Base-by-base conservation (phyloP, 2,329 filamentous ascomycete genomes). In the Hypoxylon sp. region DNA sequence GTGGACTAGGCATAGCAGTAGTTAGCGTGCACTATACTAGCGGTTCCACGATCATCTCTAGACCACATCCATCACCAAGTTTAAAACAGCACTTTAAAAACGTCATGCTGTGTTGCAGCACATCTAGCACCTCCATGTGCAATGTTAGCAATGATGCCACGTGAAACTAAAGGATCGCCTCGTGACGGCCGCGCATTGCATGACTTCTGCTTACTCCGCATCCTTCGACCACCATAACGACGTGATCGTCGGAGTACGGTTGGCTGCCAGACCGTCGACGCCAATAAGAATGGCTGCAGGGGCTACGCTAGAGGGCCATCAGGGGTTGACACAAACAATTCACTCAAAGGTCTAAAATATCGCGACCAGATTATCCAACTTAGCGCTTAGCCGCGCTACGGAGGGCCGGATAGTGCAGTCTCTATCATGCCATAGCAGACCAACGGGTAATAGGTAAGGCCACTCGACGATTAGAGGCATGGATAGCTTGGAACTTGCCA, bases 171-270 rank as follows among this genome's bases (percentile, higher is more conserved):
- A 72, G 69, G 69, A 70, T 72, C 44, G 57, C 64, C 69, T 68
- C 69, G 69, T 72, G 69, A 68, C 59, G 64, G 69, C 51, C 61
- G 66, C 61, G 62, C 62, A 62, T 71, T 69, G 66, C 69, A 71
- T 69, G 59, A 69, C 63, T 68, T 64, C 55, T 63, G 69, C 69
- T 72, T 72, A 72, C 69, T 71, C 69, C 48, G 61, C 61, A 62
- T 66, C 66, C 61, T 70, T 62, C 48, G 48, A 40, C 64, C 42
- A 63, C 3, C 60, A 48, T 35, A 53, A 40, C 55, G 22, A 61
- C 46, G 17, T 62, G 35, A 67, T 67, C 53, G 53, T 64, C 55
- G 54, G 30, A 11, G 6, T 62, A 53, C 30, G 54, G 50, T 64
- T 61, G 10, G 56, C 25, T 37, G 60, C 35, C 61, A 35, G 25